Conservation (phyloP, 805 yeast species). For the Candida sakaeoensis region DNA sequence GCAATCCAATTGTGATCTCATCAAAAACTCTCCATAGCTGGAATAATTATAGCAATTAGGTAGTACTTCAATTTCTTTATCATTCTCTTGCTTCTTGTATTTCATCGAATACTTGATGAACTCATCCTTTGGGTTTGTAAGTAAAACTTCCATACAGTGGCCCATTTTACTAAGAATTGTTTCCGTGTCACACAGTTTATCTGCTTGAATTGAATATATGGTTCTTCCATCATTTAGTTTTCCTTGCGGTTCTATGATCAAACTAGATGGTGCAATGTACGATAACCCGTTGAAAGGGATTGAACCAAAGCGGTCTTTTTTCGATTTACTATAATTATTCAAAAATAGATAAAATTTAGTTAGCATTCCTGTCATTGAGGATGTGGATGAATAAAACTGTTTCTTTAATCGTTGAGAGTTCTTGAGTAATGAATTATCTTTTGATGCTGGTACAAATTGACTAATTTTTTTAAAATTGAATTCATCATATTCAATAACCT, state of each 20-base stretch:
- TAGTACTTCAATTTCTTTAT: constrained; percentile 11
- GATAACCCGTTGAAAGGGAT: constrained; percentile 44
- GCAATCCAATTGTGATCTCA: constrained; percentile 92
- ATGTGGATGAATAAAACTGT: constrained; percentile 73
- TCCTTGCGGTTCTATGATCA: constrained; percentile 52
- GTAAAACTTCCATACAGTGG: constrained; percentile 68
- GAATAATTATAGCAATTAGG: constrained; percentile 66
- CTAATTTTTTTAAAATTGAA: constrained; percentile 59
- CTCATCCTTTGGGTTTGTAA: constrained; percentile 57
- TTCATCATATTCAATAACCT: constrained; percentile 59
- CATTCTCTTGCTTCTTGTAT: constrained; percentile 9
- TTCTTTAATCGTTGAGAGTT: constrained; percentile 39
- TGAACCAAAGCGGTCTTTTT: constrained; percentile 24
- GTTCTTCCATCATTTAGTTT: constrained; percentile 17
- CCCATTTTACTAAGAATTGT: constrained; percentile 73
- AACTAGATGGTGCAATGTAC: constrained; percentile 41
- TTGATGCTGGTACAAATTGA: constrained; percentile 62
- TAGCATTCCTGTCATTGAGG: constrained; percentile 77
- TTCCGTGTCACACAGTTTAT: constrained; percentile 63
- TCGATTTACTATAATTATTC: constrained; percentile 34
- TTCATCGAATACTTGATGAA: constrained; percentile 38
- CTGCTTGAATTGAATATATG: constrained; percentile 66
- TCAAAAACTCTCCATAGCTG: constrained; percentile 58
- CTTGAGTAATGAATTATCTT: constrained; percentile 50
- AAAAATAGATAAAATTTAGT: constrained; percentile 72